phyloP scores from a whole-genome alignment of 306 rosid species.

The Neltuma alba region DNA sequence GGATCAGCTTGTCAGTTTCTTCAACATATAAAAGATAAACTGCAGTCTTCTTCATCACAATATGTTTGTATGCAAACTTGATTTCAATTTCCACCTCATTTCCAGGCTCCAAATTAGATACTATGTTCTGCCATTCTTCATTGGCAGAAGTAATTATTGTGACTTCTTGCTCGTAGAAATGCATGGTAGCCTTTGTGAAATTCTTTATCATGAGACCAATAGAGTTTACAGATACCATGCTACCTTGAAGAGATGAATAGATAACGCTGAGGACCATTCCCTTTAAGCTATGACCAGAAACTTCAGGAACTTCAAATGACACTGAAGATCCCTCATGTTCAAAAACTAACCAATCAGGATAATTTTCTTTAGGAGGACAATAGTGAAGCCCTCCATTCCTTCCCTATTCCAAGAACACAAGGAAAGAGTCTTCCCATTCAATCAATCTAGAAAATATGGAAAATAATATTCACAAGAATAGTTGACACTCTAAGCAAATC shows the following conservation, averaged over 20 bases:
- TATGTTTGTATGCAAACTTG: not conserved
- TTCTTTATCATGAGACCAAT: not conserved
- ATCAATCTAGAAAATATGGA: not conserved
- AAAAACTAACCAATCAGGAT: not conserved
- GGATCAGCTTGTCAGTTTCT: not conserved
- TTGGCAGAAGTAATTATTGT: not conserved
- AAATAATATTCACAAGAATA: too few relatives aligned
- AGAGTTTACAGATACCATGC: not conserved
- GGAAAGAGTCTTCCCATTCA: not conserved
- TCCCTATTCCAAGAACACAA: not conserved
- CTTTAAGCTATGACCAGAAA: not conserved
- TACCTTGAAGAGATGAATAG: not conserved
- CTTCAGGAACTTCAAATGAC: not conserved
- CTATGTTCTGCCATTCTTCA: not conserved
- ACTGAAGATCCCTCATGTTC: not conserved
- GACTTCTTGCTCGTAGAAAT: not conserved
- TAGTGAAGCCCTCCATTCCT: not conserved
- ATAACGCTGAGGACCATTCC: not conserved
- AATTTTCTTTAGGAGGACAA: not conserved
- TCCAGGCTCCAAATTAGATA: not conserved
- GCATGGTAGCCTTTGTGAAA: not conserved
- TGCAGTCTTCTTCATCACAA: not conserved
- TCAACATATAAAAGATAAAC: not conserved
- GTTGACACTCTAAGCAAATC: not conserved
- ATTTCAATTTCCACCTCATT: not conserved